Base-by-base conservation (phyloP, 2,329 filamentous ascomycete genomes). In the Chaetomiaceae sp. region DNA sequence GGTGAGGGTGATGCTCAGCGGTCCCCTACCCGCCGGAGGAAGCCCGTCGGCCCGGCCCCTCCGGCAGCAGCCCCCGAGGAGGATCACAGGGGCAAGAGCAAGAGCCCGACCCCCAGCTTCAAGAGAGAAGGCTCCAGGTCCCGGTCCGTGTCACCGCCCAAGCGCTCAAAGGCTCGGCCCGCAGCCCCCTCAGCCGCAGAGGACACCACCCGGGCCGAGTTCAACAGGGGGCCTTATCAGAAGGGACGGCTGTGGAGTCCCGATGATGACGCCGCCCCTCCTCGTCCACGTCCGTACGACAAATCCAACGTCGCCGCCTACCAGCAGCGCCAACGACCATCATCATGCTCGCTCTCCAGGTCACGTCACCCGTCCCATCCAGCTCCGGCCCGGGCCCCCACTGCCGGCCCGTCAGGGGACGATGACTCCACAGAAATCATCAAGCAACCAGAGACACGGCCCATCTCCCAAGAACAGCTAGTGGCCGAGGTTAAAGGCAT, bases 361-460 rank as follows among this genome's bases (percentile, higher is more conserved):
- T 15, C 25, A 2, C 52, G 31, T 15, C 52, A 55, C 23, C 52
- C 47, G 22, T 25, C 53, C 22, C 60, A 58, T 3, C 48, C 46
- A 27, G 14, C 44, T 7, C 51, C 50, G 14, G 27, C 49, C 20
- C 40, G 48, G 17, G 31, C 29, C 27, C 47, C 49, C 20, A 47
- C 46, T n/a, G 33, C 37, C n/a, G n/a, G n/a, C 20, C 38, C 53
- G 14, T 40, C 51, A n/a, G 44, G 47, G 2, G 53, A 56, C 6
- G 62, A 66, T 4, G 57, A 63, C 11, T 27, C 48, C 1, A 53
- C 17, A 19, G 56, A 54, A 39, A 53, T 66, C 22, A 61, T 67
- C 9, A 63, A 65, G 11, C 80, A 89, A 60, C 83, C 80, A 0
- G 79, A 85, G 47, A 88, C 84, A 0, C 72, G 84, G 0, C 79